These are phyloP conservation scores for Abelmoschus esculentus DNA, from an alignment of 345 rosid genomes.

Conservation along the genomic window DNA sequence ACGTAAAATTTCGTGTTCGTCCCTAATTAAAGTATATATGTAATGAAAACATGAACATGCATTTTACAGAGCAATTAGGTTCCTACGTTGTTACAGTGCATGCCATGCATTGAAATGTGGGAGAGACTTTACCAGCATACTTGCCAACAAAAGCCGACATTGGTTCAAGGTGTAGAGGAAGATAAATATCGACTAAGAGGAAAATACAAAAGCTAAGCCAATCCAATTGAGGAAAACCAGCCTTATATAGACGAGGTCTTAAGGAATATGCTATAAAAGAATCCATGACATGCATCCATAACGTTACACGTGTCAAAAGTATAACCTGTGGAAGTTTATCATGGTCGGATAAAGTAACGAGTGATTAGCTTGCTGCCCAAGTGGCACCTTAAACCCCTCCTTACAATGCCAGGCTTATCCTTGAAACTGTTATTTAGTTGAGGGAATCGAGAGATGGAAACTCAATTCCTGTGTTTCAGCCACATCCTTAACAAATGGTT, in stretches of 20 bases:
- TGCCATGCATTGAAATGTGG: not conserved
- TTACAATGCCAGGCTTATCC: constrained; percentile 12
- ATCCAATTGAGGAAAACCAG: constrained; percentile 1
- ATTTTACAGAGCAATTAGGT: too few species aligned
- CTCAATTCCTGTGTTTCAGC: not conserved
- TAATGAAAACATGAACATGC: too few species aligned
- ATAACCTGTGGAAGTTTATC: constrained; percentile 32
- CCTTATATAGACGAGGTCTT: constrained; percentile 29
- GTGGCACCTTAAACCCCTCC: constrained; percentile 19
- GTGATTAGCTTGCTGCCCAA: constrained; percentile 20
- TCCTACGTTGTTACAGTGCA: not conserved
- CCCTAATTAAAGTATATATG: too few species aligned
- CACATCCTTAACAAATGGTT: too few species aligned
- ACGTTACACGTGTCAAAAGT: constrained; percentile 38
- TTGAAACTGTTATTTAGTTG: not conserved
- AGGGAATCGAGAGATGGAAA: not conserved
- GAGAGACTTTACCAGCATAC: constrained; percentile 57
- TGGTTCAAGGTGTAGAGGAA: constrained; percentile 15
- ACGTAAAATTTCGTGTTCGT: too few species aligned
- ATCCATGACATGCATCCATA: constrained; percentile 17
- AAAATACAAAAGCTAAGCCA: constrained; percentile 28
- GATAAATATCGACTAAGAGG: not conserved
- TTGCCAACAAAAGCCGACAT: constrained; percentile 91
- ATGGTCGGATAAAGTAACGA: constrained; percentile 44
- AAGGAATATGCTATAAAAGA: constrained; percentile 41